phyloP scores from a whole-genome alignment of 306 rosid genomes.

The Trifolium repens region DNA sequence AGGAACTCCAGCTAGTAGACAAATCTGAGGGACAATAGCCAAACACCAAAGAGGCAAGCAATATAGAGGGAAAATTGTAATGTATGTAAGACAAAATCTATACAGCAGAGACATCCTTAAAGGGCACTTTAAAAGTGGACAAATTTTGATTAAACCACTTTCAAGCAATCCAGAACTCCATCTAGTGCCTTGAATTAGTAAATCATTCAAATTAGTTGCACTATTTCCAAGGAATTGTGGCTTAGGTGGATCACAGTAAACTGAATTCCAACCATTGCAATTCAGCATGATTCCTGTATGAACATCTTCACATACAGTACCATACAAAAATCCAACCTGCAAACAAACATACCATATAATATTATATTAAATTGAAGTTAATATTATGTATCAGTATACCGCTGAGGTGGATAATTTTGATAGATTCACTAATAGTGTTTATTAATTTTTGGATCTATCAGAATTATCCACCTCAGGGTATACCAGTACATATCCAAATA shows the following conservation, averaged over 20 bases:
- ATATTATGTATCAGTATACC: neutral
- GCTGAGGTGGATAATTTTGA: too few relatives aligned
- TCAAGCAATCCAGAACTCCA: conserved; percentile 68
- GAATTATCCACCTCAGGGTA: too few relatives aligned
- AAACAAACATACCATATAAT: neutral
- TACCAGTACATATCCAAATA: too few relatives aligned
- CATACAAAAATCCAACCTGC: conserved; percentile 70
- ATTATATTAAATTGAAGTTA: neutral
- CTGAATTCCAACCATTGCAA: conserved; percentile 73
- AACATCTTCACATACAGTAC: conserved; percentile 62
- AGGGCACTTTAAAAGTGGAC: conserved; percentile 59
- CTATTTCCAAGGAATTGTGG: conserved; percentile 74
- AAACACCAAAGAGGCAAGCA: conserved; percentile 62
- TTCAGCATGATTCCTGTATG: conserved; percentile 62
- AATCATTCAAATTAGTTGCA: conserved; percentile 60
- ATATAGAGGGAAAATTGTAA: conserved; percentile 49
- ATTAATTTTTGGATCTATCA: too few relatives aligned
- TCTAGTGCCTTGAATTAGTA: conserved; percentile 63
- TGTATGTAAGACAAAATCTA: conserved; percentile 53
- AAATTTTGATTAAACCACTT: conserved; percentile 54
- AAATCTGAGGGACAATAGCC: conserved; percentile 67
- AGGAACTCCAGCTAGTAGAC: conserved; percentile 61
- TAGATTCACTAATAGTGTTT: too few relatives aligned
- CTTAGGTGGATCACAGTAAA: conserved; percentile 57
- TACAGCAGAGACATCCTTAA: conserved; percentile 48